Conservation (phyloP, 2,329 filamentous ascomycete genomes). For the Fusarium verrucosum region DNA sequence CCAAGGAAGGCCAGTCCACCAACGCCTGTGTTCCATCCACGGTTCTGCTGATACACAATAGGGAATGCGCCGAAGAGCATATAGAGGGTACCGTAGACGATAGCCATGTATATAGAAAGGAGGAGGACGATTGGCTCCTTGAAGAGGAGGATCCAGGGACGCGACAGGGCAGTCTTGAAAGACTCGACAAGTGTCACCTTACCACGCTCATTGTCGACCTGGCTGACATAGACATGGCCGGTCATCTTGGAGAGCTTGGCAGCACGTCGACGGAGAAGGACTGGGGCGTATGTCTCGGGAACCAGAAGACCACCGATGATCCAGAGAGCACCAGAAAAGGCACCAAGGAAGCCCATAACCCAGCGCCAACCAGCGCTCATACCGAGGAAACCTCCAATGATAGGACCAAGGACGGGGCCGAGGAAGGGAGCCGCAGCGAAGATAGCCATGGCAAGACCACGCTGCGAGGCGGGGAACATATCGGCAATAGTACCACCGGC, state of each 20-base stretch:
- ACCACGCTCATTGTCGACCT: constrained; percentile 46
- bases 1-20: constrained; percentile 34
- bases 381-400: constrained; percentile 74
- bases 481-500: constrained; percentile 75
- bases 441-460: constrained; percentile 82
- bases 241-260: constrained; percentile 35
- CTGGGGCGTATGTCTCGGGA: constrained; percentile 84
- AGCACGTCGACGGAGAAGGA: constrained; percentile 62
- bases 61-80: constrained; percentile 76
- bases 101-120: constrained; percentile 82
- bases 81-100: constrained; percentile 75
- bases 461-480: constrained; percentile 79
- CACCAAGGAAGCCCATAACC: constrained; percentile 84
- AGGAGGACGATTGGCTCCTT: constrained; percentile 82
- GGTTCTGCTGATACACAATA: constrained; percentile 69
- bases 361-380: constrained; percentile 79
- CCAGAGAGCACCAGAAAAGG: constrained; percentile 72
- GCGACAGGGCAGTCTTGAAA: constrained; percentile 73
- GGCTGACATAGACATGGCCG: constrained; percentile 31
- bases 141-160: constrained; percentile 55
- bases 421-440: constrained; percentile 82
- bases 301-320: constrained; percentile 80
- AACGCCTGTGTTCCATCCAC: constrained; percentile 33
- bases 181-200: constrained; percentile 53
- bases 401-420: constrained; percentile 63